Base-by-base conservation (phyloP, 2,329 filamentous ascomycete species). In the Ophiostoma sp. region DNA sequence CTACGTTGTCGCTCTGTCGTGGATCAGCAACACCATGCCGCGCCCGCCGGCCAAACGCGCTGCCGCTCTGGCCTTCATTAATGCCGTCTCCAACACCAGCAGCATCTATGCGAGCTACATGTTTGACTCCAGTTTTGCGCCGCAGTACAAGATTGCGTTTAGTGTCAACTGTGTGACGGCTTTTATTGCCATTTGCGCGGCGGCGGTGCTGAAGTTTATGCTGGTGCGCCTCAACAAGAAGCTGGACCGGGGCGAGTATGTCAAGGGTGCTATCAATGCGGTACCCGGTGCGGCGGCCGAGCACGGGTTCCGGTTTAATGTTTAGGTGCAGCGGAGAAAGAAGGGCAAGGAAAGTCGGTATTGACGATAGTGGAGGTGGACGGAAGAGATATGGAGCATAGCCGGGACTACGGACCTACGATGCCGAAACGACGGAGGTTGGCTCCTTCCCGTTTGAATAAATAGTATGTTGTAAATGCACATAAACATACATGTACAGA, bases 1-100 rank as follows among this genome's bases (percentile, higher is more conserved):
- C 66, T 93, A 90, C 78, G 91, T 92, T 0, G 90, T 93, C 0
- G 86, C 86, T 1, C 83, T 93, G 3, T 87, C 90, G 2, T 96
- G 93, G 93, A 93, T 95, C 76, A 89, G 87, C 64, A 93, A 92
- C 79, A 91, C 90, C 0, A 85, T 95, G 70, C 92, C 92, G 0
- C 88, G 92, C 5, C 93, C 93, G 3, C 91, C 92, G 0, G 90
- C 92, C 1, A 95, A 95, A 83, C 87, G 92, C 74, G 85, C 85
- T 1, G 84, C 91, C 0, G 92, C 91, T 0, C 80, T 95, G 5
- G 93, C 92, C 0, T 90, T 91, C 75, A 93, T 95, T 81, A 95
- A 95, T 78, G 90, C 90, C 1, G 85, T 93, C 11, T 88, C 87
- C 22, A 94, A 95, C 79, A 85, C 86, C 12, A 88, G 88, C 57